These are phyloP conservation scores for Bryopsis sp. DNA, from an alignment of 139 green algal species.

Conservation along the genomic window DNA sequence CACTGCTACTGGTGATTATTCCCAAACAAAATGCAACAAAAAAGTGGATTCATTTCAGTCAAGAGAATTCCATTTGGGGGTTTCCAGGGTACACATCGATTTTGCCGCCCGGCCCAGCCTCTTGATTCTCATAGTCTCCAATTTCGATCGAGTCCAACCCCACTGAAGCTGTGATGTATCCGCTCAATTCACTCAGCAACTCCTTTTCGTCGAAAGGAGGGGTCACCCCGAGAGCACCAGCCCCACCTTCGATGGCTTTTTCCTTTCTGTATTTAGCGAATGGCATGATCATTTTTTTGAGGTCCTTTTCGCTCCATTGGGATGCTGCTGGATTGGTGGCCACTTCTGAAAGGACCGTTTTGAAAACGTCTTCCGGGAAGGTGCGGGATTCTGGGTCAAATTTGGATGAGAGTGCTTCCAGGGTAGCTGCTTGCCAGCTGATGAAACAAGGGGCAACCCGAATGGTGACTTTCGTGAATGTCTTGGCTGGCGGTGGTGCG, in stretches of 20 bases:
- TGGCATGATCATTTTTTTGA: slow-evolving; percentile 72
- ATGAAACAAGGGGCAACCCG: slow-evolving; percentile 68
- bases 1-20: too few relatives aligned
- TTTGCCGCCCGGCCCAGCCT: neutral
- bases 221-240: slow-evolving; percentile 17
- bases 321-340: slow-evolving; percentile 9
- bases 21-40: too few relatives aligned
- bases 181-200: slow-evolving; percentile 59
- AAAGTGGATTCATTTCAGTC: too few relatives aligned
- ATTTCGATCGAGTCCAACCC: slow-evolving; percentile 35
- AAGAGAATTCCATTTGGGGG: slow-evolving; percentile 4
- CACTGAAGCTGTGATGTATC: slow-evolving; percentile 56
- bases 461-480: slow-evolving; percentile 44
- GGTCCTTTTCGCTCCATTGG: slow-evolving; percentile 54
- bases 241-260: slow-evolving; percentile 37
- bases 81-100: slow-evolving; percentile 13
- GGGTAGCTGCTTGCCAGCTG: slow-evolving; percentile 67
- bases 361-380: slow-evolving; percentile 7
- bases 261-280: slow-evolving; percentile 90
- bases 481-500: slow-evolving; percentile 17
- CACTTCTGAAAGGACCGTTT: neutral
- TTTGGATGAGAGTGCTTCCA: slow-evolving; percentile 20
- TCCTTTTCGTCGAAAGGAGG: slow-evolving; percentile 71
- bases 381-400: slow-evolving; percentile 4
- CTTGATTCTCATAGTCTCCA: neutral